Conservation (phyloP, 2,329 filamentous ascomycete species). For the Arthrinium puccinioides region DNA sequence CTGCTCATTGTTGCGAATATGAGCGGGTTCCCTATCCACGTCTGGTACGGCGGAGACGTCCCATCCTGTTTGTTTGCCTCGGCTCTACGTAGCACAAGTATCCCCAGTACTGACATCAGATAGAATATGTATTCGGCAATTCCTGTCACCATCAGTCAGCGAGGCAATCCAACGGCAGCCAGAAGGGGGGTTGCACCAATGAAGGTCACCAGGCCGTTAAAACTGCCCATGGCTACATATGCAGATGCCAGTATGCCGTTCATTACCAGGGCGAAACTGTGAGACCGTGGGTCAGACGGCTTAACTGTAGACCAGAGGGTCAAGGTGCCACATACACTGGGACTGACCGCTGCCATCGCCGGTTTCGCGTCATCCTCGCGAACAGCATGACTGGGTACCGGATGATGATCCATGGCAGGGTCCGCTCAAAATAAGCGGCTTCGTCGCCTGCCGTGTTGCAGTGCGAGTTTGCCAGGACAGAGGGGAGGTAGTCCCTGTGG, state of each 20-base stretch:
- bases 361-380: slow-evolving; percentile 14
- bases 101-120: slow-evolving; percentile 17
- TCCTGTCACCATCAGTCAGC: slow-evolving; percentile 8
- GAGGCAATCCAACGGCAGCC: slow-evolving; percentile 6
- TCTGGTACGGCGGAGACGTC: slow-evolving; percentile 11
- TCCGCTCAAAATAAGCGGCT: slow-evolving; percentile 14
- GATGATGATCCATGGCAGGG: slow-evolving; percentile 9
- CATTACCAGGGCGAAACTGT: slow-evolving; percentile 15
- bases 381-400: slow-evolving; percentile 12
- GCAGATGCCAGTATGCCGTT: slow-evolving; percentile 15
- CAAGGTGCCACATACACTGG: slow-evolving; percentile 11
- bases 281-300: slow-evolving; percentile 4
- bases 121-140: slow-evolving; percentile 17
- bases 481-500: slow-evolving; percentile 19
- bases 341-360: slow-evolving; percentile 12
- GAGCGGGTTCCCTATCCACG: slow-evolving; percentile 17
- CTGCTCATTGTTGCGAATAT: slow-evolving; percentile 18
- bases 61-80: slow-evolving; percentile 9
- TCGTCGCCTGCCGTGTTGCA: slow-evolving; percentile 19
- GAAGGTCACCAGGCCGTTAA: slow-evolving; percentile 18
- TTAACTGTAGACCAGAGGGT: neutral
- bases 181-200: slow-evolving; percentile 13
- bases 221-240: slow-evolving; percentile 16
- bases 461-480: slow-evolving; percentile 17
- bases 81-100: slow-evolving; percentile 13